These are phyloP conservation scores for Westerdykella sp. DNA, from an alignment of 2,329 filamentous ascomycete species.

Conservation along the genomic window DNA sequence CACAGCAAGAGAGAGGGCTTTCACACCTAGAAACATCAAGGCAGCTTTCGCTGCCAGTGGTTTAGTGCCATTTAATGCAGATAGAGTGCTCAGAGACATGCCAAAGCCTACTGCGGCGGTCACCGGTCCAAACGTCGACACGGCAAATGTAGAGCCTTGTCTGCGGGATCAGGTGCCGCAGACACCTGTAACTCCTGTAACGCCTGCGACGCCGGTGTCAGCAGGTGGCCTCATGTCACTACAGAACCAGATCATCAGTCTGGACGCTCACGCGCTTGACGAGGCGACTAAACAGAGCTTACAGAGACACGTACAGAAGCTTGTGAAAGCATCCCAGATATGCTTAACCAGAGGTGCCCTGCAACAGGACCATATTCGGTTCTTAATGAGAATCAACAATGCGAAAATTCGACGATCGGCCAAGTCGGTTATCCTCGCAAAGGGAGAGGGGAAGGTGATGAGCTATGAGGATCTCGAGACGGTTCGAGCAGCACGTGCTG, in stretches of 20 bases:
- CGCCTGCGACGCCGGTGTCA: slow-evolving; percentile 10
- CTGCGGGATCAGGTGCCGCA: slow-evolving; percentile 9
- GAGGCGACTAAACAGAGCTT: slow-evolving; percentile 8
- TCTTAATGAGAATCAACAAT: slow-evolving; percentile 25
- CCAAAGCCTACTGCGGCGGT: slow-evolving; percentile 12
- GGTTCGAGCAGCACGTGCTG: slow-evolving; percentile 11
- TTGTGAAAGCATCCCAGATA: slow-evolving; percentile 17
- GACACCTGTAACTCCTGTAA: slow-evolving; percentile 8
- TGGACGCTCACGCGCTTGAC: slow-evolving; percentile 8
- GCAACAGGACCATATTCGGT: slow-evolving; percentile 19
- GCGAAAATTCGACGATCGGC: slow-evolving; percentile 14
- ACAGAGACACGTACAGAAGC: slow-evolving; percentile 12
- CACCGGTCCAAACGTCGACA: too few species aligned
- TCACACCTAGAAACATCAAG: slow-evolving; percentile 24
- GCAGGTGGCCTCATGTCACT: slow-evolving; percentile 12
- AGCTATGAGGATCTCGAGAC: slow-evolving; percentile 15
- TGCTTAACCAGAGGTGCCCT: slow-evolving; percentile 19
- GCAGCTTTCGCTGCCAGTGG: slow-evolving; percentile 16
- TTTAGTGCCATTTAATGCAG: slow-evolving; percentile 21
- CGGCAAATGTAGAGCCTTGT: too few species aligned
- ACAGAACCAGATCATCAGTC: slow-evolving; percentile 10
- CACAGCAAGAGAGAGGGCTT: slow-evolving; percentile 10
- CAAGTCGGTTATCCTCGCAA: slow-evolving; percentile 12
- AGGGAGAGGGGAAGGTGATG: slow-evolving; percentile 16
- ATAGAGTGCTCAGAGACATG: slow-evolving; percentile 22